These are phyloP conservation scores for Yamadazyma blattariae DNA, from an alignment of 1,139 yeast species.

Conservation along the genomic window DNA sequence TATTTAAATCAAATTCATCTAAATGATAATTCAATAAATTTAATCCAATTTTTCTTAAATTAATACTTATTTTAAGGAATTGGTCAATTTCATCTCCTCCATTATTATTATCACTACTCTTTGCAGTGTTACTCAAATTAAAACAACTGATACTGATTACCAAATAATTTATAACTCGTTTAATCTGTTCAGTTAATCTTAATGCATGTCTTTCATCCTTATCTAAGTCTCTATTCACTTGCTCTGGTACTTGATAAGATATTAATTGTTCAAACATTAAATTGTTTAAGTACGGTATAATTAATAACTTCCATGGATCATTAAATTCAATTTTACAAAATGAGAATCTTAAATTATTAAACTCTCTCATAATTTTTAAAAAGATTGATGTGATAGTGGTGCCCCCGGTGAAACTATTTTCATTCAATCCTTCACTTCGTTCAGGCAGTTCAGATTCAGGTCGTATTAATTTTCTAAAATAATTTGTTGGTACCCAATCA, in stretches of 20 bases:
- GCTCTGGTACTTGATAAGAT: too few species aligned
- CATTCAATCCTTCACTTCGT: slow-evolving; percentile 6
- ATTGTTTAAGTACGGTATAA: slow-evolving; percentile 17
- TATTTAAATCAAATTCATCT: slow-evolving; percentile 40
- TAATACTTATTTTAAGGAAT: slow-evolving; percentile 29
- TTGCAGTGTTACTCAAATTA: slow-evolving; percentile 13
- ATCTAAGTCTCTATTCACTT: not conserved
- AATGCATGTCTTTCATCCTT: slow-evolving; percentile 6
- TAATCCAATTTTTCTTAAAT: slow-evolving; percentile 36
- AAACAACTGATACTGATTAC: slow-evolving; percentile 30
- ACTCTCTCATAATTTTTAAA: slow-evolving; percentile 19
- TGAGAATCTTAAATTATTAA: slow-evolving; percentile 16
- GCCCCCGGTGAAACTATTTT: not conserved
- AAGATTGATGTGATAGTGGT: slow-evolving; percentile 11
- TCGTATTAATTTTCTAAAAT: slow-evolving; percentile 17
- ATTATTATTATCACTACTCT: slow-evolving; percentile 5
- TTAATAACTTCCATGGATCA: slow-evolving; percentile 26
- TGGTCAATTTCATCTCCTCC: slow-evolving; percentile 21
- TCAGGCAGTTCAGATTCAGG: not conserved
- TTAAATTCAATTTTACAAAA: slow-evolving; percentile 23
- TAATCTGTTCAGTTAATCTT: slow-evolving; percentile 16
- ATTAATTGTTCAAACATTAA: slow-evolving; percentile 7
- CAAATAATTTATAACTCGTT: slow-evolving; percentile 24
- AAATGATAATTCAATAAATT: slow-evolving; percentile 38
- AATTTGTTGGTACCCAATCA: slow-evolving; percentile 35